Percentiles rank a stretch among this genome's conserved stretches.
Conservation (phyloP, 768 basidiomycete genomes). For the Boletus barrowsii region DNA sequence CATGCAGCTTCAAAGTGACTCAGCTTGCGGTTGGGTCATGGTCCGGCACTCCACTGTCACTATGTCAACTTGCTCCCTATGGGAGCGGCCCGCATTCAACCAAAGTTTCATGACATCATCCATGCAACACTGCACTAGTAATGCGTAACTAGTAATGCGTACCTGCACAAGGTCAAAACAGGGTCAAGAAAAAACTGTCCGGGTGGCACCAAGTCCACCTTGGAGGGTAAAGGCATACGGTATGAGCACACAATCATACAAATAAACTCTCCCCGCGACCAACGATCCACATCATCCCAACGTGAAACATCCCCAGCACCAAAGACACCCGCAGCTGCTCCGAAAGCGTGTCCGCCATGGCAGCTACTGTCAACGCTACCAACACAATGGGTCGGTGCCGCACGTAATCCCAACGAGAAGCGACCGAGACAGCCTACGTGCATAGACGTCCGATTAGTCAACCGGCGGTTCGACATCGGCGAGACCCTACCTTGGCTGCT, state of each 20-base stretch:
- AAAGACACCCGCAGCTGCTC: conserved; percentile 38
- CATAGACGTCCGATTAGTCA: neutral
- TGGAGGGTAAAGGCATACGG: neutral
- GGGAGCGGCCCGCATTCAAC: too few species aligned
- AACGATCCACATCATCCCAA: conserved; percentile 26
- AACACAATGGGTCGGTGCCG: conserved; percentile 26
- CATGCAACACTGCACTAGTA: too few species aligned
- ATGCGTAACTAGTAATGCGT: too few species aligned
- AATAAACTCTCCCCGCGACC: neutral
- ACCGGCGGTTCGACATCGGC: neutral
- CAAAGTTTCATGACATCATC: too few species aligned
- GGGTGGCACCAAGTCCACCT: too few species aligned
- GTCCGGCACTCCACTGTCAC: too few species aligned
- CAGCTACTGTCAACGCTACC: conserved; percentile 33
- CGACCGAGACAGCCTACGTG: conserved; percentile 25
- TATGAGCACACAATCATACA: neutral
- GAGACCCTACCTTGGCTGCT: conserved; percentile 32
- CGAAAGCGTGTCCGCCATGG: conserved; percentile 45
- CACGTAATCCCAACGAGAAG: conserved; percentile 19
- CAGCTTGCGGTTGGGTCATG: too few species aligned
- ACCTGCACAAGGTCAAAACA: too few species aligned
- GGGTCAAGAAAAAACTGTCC: too few species aligned
- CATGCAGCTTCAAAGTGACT: too few species aligned
- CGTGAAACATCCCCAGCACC: conserved; percentile 40
- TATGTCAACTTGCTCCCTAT: too few species aligned